A percentile compares a stretch with the other conserved stretches of the same genome.
These are phyloP conservation scores for Parachlorella kessleri DNA, from an alignment of 139 green algal species.

Conservation along the genomic window DNA sequence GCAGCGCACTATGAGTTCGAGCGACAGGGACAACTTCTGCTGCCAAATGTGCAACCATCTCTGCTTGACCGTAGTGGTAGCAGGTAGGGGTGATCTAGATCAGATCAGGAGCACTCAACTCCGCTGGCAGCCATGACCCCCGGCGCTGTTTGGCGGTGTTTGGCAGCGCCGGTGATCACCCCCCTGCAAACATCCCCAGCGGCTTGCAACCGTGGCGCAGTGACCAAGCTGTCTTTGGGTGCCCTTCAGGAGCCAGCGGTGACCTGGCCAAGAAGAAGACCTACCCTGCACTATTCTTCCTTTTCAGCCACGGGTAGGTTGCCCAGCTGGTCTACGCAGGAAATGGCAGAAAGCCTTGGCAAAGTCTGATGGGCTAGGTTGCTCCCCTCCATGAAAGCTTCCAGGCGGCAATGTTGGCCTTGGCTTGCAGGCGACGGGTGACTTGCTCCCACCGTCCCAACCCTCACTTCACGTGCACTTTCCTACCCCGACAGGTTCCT, in stretches of 20 bases:
- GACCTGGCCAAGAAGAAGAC: conserved; percentile 94
- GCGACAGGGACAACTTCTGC: conserved; percentile 5
- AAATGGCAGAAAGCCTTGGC: neutral
- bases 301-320: conserved; percentile 66
- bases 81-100: neutral
- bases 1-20: no score
- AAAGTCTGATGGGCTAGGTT: neutral
- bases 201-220: neutral
- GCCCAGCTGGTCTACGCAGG: neutral
- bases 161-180: no score
- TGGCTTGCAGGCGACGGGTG: neutral
- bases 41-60: neutral
- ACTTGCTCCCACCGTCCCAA: no score
- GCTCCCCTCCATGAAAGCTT: no score
- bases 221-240: no score
- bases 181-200: no score
- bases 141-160: conserved; percentile 1
- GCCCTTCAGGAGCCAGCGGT: conserved; percentile 45
- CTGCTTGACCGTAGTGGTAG: conserved; percentile 29
- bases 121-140: neutral
- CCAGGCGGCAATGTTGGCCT: neutral
- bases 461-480: conserved; percentile 17
- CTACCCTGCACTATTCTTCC: conserved; percentile 81
- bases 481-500: conserved; percentile 56
- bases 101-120: neutral